These are phyloP conservation scores for Arctium lappa DNA, from an alignment of 129 eudicot species.

Conservation along the genomic window DNA sequence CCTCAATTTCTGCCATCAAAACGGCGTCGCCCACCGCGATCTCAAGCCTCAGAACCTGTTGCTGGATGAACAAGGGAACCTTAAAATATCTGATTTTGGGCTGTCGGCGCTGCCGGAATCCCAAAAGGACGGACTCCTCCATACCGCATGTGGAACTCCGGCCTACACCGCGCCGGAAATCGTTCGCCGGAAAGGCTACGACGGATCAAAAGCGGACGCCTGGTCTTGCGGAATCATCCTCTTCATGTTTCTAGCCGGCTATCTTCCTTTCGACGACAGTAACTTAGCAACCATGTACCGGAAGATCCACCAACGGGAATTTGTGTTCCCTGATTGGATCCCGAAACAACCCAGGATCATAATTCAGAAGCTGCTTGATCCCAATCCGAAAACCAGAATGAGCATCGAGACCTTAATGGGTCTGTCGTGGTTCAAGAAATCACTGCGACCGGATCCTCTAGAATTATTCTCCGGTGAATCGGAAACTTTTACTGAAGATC, in stretches of 20 bases:
- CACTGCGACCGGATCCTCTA: slow-evolving; percentile 14
- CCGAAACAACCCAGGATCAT: slow-evolving; percentile 50
- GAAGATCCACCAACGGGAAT: slow-evolving; percentile 53
- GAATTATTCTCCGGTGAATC: slow-evolving; percentile 9
- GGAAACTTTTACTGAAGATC: background rate
- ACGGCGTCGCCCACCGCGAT: slow-evolving; percentile 80
- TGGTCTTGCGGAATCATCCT: slow-evolving; percentile 89
- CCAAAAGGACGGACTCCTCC: slow-evolving; percentile 31
- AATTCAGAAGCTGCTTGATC: slow-evolving; percentile 61
- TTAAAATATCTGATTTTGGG: slow-evolving; percentile 76
- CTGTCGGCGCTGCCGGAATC: slow-evolving; percentile 72
- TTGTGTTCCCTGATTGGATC: slow-evolving; percentile 61
- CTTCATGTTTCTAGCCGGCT: slow-evolving; percentile 54
- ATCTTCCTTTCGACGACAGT: slow-evolving; percentile 65
- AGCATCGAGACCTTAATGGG: slow-evolving; percentile 49
- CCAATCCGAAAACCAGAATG: slow-evolving; percentile 66
- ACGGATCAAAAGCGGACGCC: slow-evolving; percentile 79
- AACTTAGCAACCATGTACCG: slow-evolving; percentile 68
- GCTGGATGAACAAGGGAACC: slow-evolving; percentile 34
- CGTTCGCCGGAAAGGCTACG: slow-evolving; percentile 38
- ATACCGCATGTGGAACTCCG: slow-evolving; percentile 51
- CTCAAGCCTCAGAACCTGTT: slow-evolving; percentile 77
- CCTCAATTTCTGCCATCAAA: slow-evolving; percentile 61
- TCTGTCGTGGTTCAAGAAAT: slow-evolving; percentile 62
- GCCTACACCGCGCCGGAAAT: slow-evolving; percentile 48